Evolutionary conservation across 164 flowering plant genomes (phyloP), one percentile per base, ranked within the genome.

Genomic region (Euptelea pleiosperma): DNA sequence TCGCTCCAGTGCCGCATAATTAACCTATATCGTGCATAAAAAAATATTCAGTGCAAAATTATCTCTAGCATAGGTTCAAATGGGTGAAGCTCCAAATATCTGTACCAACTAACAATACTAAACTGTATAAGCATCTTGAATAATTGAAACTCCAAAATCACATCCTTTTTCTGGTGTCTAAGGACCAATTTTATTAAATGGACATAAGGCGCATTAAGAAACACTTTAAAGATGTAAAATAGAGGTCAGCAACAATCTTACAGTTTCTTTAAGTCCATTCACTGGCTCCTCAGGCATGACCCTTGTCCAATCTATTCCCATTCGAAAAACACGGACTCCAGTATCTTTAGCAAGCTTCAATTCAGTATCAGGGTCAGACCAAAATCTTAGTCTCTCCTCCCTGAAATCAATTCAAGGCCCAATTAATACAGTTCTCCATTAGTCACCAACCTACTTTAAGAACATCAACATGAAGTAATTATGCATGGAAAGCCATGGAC

Each of bases 321-420:
- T 88, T 6, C 99, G 71, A 49, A 90, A 93, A 24, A 93, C 94
- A 72, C 68, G 60, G 18, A 88, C 59, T 2, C 99, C 99, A 61
- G 99, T 90, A 51, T 77, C 86, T 72, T 81, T 93, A 21, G 96
- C 99, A 68, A 93, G 72, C 70, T 85, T 81, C 67, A 90, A 54
- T 58, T 93, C 99, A 15, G 78, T 85, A 65, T 93, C 99, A 67
- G 99, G 99, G 69, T 93, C 96, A 60, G 99, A 87, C 99, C 99
- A 93, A 83, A 93, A 93, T 66, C 85, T 77, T 41, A 93, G 70
- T 73, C 99, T 83, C 78, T 93, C 94, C 71, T 87, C 85, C 77
- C 99, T 90, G 80, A 67, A 71, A 82, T n/a, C 22, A 56, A 57
- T 34, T 29, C 15, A 61, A 72, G 31, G 52, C 42, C 41, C 43